Percentiles rank a stretch among this genome's conserved stretches.
These are phyloP conservation scores for Rhodotorula babjevae DNA, from an alignment of 768 basidiomycete species.

Conservation along the genomic window DNA sequence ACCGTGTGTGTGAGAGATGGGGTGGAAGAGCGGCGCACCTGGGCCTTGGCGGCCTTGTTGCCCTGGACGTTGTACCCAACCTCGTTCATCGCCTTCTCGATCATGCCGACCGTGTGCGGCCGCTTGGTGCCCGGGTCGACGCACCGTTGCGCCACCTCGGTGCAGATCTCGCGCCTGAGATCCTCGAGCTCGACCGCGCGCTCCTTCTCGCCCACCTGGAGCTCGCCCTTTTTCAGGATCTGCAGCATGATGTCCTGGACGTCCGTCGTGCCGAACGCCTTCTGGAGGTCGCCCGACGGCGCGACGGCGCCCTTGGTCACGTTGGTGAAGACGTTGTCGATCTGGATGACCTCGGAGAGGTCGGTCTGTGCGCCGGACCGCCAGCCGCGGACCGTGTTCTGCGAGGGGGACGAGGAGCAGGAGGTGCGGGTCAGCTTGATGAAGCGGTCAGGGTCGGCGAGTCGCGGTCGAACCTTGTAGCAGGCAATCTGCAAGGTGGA, in stretches of 20 bases:
- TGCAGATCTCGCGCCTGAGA: conserved; percentile 82
- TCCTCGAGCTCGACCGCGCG: conserved; percentile 81
- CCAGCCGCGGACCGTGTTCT: conserved; percentile 95
- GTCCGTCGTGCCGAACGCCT: conserved; percentile 77
- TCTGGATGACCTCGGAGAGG: conserved; percentile 87
- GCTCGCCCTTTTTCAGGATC: conserved; percentile 92
- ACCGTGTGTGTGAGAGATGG: not conserved
- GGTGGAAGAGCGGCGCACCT: conserved; percentile 54
- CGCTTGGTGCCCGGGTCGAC: conserved; percentile 85
- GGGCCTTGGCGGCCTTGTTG: conserved; percentile 87
- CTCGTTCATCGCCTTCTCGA: conserved; percentile 96
- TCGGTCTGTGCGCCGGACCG: conserved; percentile 90
- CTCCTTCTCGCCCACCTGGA: conserved; percentile 96
- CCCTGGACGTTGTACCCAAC: conserved; percentile 85
- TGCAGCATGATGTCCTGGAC: conserved; percentile 71
- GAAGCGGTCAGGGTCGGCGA: too few species aligned
- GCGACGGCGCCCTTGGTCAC: conserved; percentile 95
- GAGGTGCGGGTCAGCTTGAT: too few species aligned
- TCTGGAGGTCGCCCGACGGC: conserved; percentile 79
- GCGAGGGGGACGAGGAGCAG: too few species aligned
- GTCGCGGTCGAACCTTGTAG: conserved; percentile 59
- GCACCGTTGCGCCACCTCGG: conserved; percentile 88
- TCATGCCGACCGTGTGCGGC: conserved; percentile 89
- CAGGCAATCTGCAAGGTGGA: conserved; percentile 69
- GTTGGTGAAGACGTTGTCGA: conserved; percentile 90